Base-by-base conservation (phyloP, 495 filamentous ascomycete species). In the Monascus purpureus region DNA sequence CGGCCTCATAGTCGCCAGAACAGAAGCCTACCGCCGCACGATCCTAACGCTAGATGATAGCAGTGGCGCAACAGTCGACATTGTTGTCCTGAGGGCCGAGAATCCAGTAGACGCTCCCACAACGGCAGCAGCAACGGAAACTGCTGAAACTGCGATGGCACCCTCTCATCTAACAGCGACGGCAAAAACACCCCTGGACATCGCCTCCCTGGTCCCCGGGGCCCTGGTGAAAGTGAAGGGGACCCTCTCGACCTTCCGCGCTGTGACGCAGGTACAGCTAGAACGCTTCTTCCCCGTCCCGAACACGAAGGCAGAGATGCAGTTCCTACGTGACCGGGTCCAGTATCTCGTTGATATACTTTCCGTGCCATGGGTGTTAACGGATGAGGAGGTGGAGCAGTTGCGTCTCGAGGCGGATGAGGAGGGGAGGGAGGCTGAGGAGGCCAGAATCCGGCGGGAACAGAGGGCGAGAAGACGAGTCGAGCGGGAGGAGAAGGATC, bases 1-100 rank as follows among this genome's bases (percentile, higher is more conserved):
- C 14, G 90, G 88, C 8, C 17, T 68, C 8, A 68, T 97, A 13
- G 77, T 93, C 29, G 79, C 81, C 8, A 62, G 85, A 33, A 76
- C 83, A 36, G 72, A 83, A 13, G 68, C 63, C 33, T 48, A 62
- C 8, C 62, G 56, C 4, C 70, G 67, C 36, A 72, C 66, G 13
- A 53, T 82, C 35, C 68, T 84, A 26, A 81, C 70, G 0, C 43
- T 96, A 16, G 90, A 96, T 40, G 90, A 97, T 54, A 78, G 82
- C 50, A 88, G 79, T 46, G 92, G 88, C 7, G 55, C 65, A 3
- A 80, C 68, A 1, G 68, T 95, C 19, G 80, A 93, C 29, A 47
- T 75, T 8, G 45, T 50, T 6, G 53, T 63, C 19, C 30, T 50
- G 14, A 55, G 51, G 39, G 32, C 39, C 12, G 16, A 36, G 1